Percentiles rank a stretch among this genome's conserved stretches.
These are phyloP conservation scores for Candida dubliniensis DNA, from an alignment of 1,139 yeast genomes.

Conservation along the genomic window DNA sequence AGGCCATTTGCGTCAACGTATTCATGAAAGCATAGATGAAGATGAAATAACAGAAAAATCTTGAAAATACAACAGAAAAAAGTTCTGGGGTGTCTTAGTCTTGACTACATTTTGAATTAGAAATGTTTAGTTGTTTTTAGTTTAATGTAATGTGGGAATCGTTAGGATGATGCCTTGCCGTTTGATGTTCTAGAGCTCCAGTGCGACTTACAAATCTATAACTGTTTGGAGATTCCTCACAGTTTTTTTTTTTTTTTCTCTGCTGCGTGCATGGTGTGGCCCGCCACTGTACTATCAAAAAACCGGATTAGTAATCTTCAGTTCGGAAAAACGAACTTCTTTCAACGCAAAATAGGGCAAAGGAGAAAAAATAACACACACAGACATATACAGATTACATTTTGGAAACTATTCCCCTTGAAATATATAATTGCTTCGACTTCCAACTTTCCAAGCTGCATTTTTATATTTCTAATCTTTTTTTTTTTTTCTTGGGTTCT, in stretches of 20 bases:
- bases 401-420: neutral
- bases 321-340: neutral
- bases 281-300: too few species aligned
- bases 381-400: neutral
- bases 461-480: neutral
- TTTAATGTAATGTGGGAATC: neutral
- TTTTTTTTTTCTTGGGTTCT: constrained; percentile 1
- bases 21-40: constrained; percentile 20
- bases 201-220: neutral
- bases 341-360: neutral
- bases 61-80: too few species aligned
- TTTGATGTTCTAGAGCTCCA: neutral
- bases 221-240: neutral
- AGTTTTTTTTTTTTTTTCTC: neutral
- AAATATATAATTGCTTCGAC: neutral
- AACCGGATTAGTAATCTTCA: neutral
- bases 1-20: constrained; percentile 31
- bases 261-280: too few species aligned
- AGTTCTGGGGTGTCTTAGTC: too few species aligned
- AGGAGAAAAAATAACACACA: neutral
- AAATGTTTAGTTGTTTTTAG: neutral
- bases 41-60: neutral
- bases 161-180: too few species aligned
- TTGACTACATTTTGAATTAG: neutral
- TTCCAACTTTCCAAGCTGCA: neutral